Evolutionary conservation across 768 basidiomycete species (phyloP).

Genomic region (Boletales sp.): DNA sequence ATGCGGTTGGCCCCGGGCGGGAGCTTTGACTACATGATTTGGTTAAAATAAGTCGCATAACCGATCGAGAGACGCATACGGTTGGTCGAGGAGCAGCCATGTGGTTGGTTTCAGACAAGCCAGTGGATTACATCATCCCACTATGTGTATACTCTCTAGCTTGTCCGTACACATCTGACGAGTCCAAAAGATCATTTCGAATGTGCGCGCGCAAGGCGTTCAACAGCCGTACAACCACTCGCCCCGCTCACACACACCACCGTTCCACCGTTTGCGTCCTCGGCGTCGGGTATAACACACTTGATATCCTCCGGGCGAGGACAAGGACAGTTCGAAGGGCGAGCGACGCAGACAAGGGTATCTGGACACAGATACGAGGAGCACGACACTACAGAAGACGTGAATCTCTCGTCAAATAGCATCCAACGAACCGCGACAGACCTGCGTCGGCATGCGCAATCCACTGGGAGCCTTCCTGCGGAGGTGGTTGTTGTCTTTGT

Average conservation of each 20-base stretch:
- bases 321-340: constrained; percentile 68
- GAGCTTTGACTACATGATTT: constrained; percentile 62
- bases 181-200: constrained; percentile 10
- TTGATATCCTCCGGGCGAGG: constrained; percentile 73
- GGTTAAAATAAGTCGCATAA: constrained; percentile 1
- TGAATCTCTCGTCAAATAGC: background rate
- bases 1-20: constrained; percentile 90
- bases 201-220: constrained; percentile 37
- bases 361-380: constrained; percentile 72
- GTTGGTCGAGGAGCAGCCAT: constrained; percentile 74
- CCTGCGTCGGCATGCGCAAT: constrained; percentile 61
- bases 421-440: constrained; percentile 28
- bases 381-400: constrained; percentile 56
- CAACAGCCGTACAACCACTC: constrained; percentile 59
- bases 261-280: constrained; percentile 50
- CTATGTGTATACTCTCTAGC: background rate
- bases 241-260: constrained; percentile 68
- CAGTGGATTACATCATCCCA: constrained; percentile 18
- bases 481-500: constrained; percentile 47
- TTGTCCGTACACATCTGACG: too few relatives aligned
- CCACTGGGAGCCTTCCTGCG: constrained; percentile 56
- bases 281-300: constrained; percentile 64
- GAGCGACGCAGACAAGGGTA: constrained; percentile 61
- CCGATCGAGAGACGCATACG: constrained; percentile 32
- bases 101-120: constrained; percentile 2